Conservation (phyloP, 2,329 filamentous ascomycete genomes). For the Colletotrichum eremochloae region DNA sequence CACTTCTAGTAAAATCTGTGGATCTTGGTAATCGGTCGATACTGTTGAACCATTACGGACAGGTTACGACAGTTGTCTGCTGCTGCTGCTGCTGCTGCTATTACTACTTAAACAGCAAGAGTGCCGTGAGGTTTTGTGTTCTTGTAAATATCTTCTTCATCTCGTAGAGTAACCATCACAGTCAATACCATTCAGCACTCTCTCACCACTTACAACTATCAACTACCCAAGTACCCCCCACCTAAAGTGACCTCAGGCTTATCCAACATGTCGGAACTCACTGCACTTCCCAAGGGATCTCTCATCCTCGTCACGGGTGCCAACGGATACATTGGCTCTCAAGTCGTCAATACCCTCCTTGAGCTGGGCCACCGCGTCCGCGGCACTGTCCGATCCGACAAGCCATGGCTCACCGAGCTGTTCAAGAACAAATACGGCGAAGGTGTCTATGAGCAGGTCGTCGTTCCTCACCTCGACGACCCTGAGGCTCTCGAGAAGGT, state of each 20-base stretch:
- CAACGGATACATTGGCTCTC: constrained; percentile 58
- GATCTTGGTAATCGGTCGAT: background rate
- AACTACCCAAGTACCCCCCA: background rate
- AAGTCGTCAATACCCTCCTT: constrained; percentile 56
- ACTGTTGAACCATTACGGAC: background rate
- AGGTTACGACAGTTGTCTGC: background rate
- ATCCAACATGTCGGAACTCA: constrained; percentile 25
- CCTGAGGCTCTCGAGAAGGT: constrained; percentile 46
- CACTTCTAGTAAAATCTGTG: constrained; percentile 1
- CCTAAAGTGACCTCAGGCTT: background rate
- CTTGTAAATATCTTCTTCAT: background rate
- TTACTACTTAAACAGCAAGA: background rate
- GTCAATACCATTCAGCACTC: background rate
- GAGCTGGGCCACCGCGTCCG: constrained; percentile 58
- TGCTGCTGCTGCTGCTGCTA: too few relatives aligned
- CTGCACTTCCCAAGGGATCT: constrained; percentile 48
- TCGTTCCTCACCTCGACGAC: constrained; percentile 51
- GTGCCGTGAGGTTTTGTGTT: background rate
- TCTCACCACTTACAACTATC: background rate
- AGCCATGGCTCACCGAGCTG: constrained; percentile 48
- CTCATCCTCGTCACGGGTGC: constrained; percentile 57
- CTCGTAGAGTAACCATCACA: background rate
- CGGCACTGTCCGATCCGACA: constrained; percentile 57
- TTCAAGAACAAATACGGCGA: constrained; percentile 51
- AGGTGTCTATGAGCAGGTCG: constrained; percentile 51